These are phyloP conservation scores for Chaetomium cochliodes DNA, from an alignment of 495 filamentous ascomycete genomes.

Conservation along the genomic window DNA sequence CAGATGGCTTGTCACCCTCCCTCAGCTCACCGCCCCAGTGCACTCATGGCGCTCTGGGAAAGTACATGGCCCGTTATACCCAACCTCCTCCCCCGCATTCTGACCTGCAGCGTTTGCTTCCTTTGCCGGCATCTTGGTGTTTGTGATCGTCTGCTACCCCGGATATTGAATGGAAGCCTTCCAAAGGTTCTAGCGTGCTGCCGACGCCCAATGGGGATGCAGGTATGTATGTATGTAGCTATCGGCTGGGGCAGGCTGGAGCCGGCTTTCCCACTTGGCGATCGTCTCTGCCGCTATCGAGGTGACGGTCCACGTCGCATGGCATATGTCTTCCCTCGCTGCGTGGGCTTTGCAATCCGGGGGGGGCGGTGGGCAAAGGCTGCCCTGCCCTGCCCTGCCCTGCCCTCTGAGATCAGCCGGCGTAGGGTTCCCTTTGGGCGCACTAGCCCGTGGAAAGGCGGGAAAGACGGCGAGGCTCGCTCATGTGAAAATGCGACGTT, in stretches of 20 bases:
- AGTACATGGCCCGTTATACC: constrained; percentile 16
- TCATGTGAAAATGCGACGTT: constrained; percentile 13
- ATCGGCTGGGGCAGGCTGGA: constrained; percentile 4
- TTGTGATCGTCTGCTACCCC: constrained; percentile 11
- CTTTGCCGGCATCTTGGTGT: constrained; percentile 1
- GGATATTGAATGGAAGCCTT: constrained; percentile 30
- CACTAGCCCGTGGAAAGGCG: constrained; percentile 17
- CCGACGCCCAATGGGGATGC: constrained; percentile 14
- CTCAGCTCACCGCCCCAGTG: background rate
- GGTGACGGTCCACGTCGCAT: constrained; percentile 16
- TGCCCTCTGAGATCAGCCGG: constrained; percentile 12
- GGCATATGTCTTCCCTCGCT: background rate
- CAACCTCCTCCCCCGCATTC: constrained; percentile 12
- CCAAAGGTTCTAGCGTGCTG: constrained; percentile 18
- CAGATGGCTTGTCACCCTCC: background rate
- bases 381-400: too few species aligned
- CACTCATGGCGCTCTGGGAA: background rate
- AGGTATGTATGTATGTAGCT: too few species aligned
- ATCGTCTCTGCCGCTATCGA: background rate
- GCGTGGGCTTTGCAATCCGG: background rate
- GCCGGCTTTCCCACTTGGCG: constrained; percentile 11
- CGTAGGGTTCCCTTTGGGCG: constrained; percentile 5
- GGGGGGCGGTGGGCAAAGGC: too few species aligned
- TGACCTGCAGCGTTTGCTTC: constrained; percentile 12
- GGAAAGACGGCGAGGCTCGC: constrained; percentile 1